Percentiles rank a stretch among this genome's conserved stretches.
These are phyloP conservation scores for Epichloe baconii DNA, from an alignment of 2,329 filamentous ascomycete species.

Conservation along the genomic window DNA sequence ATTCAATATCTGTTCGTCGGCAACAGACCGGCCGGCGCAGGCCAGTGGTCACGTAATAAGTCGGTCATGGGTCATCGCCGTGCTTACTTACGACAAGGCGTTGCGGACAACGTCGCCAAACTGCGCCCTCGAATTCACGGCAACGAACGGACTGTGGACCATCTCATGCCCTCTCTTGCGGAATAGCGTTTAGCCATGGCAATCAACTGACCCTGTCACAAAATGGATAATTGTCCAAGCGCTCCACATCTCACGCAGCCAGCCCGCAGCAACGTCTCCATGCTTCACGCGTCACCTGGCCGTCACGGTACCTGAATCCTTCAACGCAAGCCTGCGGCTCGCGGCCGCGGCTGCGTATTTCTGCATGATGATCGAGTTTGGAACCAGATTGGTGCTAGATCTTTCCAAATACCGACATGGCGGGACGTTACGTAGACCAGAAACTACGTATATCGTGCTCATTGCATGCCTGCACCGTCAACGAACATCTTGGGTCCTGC, in stretches of 20 bases:
- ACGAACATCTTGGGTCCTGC: not conserved
- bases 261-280: conserved; percentile 4
- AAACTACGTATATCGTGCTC: not conserved
- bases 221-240: not conserved
- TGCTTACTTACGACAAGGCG: not conserved
- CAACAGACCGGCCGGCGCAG: not conserved
- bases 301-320: conserved; percentile 4
- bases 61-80: not conserved
- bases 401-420: conserved; percentile 1
- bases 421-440: not conserved
- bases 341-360: not conserved
- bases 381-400: not conserved
- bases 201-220: conserved; percentile 2
- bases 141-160: not conserved
- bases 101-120: not conserved
- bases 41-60: not conserved
- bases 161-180: not conserved
- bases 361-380: not conserved
- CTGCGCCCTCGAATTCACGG: not conserved
- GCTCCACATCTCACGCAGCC: conserved; percentile 6
- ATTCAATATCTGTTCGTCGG: not conserved
- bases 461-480: not conserved
- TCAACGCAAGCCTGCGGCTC: not conserved
- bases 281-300: conserved; percentile 3
- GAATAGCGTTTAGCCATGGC: conserved; percentile 1